Evolutionary conservation across 2,329 filamentous ascomycete species (phyloP).

Genomic region (Ophiocordyceps camponoti-floridani): DNA sequence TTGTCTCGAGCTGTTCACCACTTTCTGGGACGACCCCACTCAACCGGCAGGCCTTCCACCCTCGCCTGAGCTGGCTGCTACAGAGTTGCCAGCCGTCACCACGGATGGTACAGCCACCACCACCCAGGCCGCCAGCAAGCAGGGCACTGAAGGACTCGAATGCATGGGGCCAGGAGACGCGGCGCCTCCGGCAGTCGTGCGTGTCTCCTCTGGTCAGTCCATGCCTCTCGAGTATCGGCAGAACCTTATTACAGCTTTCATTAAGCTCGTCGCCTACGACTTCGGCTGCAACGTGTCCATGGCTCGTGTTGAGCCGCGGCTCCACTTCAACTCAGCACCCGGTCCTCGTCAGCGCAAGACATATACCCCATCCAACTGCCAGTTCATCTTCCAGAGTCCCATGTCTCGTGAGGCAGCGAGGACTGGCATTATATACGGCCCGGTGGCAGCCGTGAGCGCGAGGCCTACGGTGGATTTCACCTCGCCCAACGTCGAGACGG

Average conservation of each 20-base stretch:
- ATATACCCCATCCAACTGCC: conserved; percentile 39
- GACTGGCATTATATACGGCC: conserved; percentile 41
- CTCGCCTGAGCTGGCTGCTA: conserved; percentile 12
- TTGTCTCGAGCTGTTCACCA: conserved; percentile 38
- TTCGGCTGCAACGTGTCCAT: conserved; percentile 44
- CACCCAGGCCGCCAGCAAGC: background rate
- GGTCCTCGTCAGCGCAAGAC: conserved; percentile 20
- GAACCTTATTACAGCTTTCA: conserved; percentile 36
- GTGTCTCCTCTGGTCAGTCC: conserved; percentile 30
- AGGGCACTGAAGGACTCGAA: background rate
- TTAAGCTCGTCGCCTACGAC: conserved; percentile 48
- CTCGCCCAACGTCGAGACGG: conserved; percentile 23
- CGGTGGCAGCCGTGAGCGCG: conserved; percentile 40
- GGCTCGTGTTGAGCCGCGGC: conserved; percentile 38
- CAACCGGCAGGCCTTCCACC: conserved; percentile 12
- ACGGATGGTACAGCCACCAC: background rate
- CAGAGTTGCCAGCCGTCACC: conserved; percentile 2
- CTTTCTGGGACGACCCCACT: conserved; percentile 45
- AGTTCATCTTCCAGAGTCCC: conserved; percentile 42
- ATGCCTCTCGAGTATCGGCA: conserved; percentile 42
- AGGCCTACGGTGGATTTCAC: conserved; percentile 35
- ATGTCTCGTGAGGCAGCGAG: conserved; percentile 41
- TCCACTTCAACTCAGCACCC: conserved; percentile 29
- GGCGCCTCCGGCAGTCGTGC: conserved; percentile 8
- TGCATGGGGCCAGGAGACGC: conserved; percentile 3